These are phyloP conservation scores for Metschnikowia proteae DNA, from an alignment of 805 yeast genomes.

Conservation along the genomic window DNA sequence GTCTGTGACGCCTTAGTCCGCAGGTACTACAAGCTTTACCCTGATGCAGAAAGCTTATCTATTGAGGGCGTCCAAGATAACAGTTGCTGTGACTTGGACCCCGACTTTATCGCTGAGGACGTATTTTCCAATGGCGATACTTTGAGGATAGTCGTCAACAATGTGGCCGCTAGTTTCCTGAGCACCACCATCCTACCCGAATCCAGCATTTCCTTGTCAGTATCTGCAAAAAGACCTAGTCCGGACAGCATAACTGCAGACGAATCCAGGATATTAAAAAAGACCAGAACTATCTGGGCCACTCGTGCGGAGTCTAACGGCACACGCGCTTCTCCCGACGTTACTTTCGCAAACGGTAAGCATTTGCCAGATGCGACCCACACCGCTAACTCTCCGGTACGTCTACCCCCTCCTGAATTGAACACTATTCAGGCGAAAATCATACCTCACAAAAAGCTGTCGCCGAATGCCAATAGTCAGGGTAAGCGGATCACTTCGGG, in stretches of 20 bases:
- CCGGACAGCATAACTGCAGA: conserved; percentile 1
- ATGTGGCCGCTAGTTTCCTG: conserved; percentile 17
- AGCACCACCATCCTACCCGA: conserved; percentile 7
- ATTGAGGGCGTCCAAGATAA: conserved; percentile 64
- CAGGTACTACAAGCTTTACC: conserved; percentile 62
- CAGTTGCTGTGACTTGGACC: conserved; percentile 72
- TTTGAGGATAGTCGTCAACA: conserved; percentile 33
- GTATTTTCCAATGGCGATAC: conserved; percentile 47
- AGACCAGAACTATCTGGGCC: conserved; percentile 16
- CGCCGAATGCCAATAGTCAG: conserved; percentile 14
- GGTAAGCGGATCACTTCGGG: conserved; percentile 38
- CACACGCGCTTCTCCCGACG: conserved; percentile 3
- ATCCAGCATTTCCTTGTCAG: conserved; percentile 6
- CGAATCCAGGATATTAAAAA: conserved; percentile 6
- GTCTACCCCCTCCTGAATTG: conserved; percentile 35
- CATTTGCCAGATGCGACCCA: conserved; percentile 1
- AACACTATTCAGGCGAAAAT: conserved; percentile 6
- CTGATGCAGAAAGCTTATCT: conserved; percentile 51
- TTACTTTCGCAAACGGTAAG: neutral
- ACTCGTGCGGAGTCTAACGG: conserved; percentile 5
- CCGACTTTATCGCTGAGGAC: conserved; percentile 64
- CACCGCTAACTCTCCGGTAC: conserved; percentile 14
- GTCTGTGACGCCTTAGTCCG: conserved; percentile 52
- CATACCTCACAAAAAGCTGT: conserved; percentile 30
- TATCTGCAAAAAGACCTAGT: conserved; percentile 3